Conservation (phyloP, 805 yeast species). For the Cyberlindnera suaveolens region DNA sequence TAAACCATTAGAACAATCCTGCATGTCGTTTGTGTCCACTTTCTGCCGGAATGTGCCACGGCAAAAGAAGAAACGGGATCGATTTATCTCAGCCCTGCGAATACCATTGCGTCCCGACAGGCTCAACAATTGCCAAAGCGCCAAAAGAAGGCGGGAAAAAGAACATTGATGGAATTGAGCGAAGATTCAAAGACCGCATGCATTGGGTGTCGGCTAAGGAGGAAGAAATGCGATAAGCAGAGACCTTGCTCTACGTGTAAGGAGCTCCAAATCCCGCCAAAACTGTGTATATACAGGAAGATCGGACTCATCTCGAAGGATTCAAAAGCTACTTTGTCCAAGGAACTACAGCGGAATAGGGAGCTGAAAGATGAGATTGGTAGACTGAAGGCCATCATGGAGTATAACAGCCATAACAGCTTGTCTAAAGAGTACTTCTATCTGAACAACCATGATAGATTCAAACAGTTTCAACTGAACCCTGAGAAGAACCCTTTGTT, state of each 20-base stretch:
- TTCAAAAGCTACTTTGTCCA: conserved; percentile 10
- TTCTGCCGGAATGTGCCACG: no score
- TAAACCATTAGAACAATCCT: no score
- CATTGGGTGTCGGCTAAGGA: conserved; percentile 14
- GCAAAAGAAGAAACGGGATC: no score
- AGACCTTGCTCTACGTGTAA: conserved; percentile 10
- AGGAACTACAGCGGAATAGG: conserved; percentile 10
- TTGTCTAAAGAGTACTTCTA: conserved; percentile 11
- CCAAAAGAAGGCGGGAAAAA: no score
- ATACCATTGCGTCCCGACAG: no score
- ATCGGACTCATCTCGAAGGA: conserved; percentile 15
- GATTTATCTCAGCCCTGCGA: no score
- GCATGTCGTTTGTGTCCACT: no score
- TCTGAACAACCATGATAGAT: conserved; percentile 3
- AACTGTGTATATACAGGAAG: conserved; percentile 15
- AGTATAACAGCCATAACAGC: conserved; percentile 9
- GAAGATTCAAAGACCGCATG: conserved; percentile 8
- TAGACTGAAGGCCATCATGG: conserved; percentile 5
- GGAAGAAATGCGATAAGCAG: conserved; percentile 12
- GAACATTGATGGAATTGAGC: neutral
- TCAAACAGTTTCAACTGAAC: conserved; percentile 11
- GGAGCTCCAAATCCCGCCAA: conserved; percentile 12
- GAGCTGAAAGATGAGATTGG: conserved; percentile 12
- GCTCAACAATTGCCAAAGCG: no score
- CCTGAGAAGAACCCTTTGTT: conserved; percentile 14